Base-by-base conservation (phyloP, 495 filamentous ascomycete species). In the Annulohypoxylon nitens region DNA sequence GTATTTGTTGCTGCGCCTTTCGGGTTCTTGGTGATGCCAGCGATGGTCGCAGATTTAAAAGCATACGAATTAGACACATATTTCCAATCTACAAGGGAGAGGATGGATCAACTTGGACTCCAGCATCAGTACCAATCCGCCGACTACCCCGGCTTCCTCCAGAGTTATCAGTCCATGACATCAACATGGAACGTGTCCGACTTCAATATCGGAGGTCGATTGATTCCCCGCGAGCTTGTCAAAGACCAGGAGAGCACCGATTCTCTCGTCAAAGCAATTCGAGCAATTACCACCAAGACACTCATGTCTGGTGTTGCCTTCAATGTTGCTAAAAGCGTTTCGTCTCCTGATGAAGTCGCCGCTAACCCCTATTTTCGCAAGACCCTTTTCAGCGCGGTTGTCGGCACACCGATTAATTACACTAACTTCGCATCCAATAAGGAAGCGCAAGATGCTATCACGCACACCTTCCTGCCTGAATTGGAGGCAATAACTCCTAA, bases 101-200 rank as follows among this genome's bases (percentile, higher is more conserved):
- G 41, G 34, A 59, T 70, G 60, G 68, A 71, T 20, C 30, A 61
- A 25, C 61, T 71, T 23, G 51, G 51, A 7, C 33, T 71, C 33
- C 51, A 64, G 16, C 60, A 71, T 12, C 54, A 64, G 37, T 71
- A 65, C 16, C 30, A 61, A 7, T 70, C 60, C 39, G 6, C 48
- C 6, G 69, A 71, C 18, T 25, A 58, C 12, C 58, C 69, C 0
- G 10, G 12, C 18, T 72, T 72, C 69, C 39, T 67, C 1, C 39
- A 64, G 14, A 33, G 45, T 20, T 62, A 72, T 8, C 26, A 47
- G 7, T 58, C 50, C 1, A 36, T 63, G 41, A 18, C 45, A n/a
- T 37, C 51, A 6, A 60, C 41, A 3, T 74, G 66, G 66, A 74
- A 74, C 26, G 65, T 67, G 14, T 74, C 71, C 1, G 66, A 74